These are phyloP conservation scores for Musa balbisiana DNA, from an alignment of 202 grass and related monocot species.

Conservation along the genomic window DNA sequence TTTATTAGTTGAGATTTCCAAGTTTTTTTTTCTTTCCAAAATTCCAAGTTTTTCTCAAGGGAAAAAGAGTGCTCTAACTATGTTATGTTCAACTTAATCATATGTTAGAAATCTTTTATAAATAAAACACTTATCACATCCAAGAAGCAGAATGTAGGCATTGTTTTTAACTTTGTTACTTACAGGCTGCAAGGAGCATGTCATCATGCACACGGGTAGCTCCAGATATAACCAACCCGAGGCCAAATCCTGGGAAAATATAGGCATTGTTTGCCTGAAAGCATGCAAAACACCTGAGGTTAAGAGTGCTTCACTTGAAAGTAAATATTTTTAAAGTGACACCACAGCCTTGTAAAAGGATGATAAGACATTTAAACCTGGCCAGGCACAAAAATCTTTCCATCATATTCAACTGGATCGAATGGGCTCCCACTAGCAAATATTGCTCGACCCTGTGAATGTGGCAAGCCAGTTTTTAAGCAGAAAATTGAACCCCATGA, in stretches of 20 bases:
- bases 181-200: slow-evolving; percentile 86
- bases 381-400: slow-evolving; percentile 23
- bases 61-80: not conserved
- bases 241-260: slow-evolving; percentile 85
- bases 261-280: slow-evolving; percentile 87
- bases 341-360: slow-evolving; percentile 34
- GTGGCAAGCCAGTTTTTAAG: not conserved
- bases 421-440: slow-evolving; percentile 29
- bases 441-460: slow-evolving; percentile 20
- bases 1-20: too few relatives aligned
- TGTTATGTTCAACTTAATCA: not conserved
- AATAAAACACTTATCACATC: not conserved
- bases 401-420: slow-evolving; percentile 27
- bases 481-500: not conserved
- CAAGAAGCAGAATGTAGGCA: not conserved
- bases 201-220: slow-evolving; percentile 82
- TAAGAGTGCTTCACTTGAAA: not conserved
- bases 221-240: slow-evolving; percentile 84
- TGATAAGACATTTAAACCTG: slow-evolving; percentile 25
- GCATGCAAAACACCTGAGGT: not conserved
- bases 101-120: not conserved
- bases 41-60: too few relatives aligned
- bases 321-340: slow-evolving; percentile 18
- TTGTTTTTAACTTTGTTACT: slow-evolving; percentile 20
- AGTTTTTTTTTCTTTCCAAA: too few relatives aligned